Evolutionary conservation across 1,284 basidiomycete species (phyloP).

Genomic region (Cystobasidium slooffiae): DNA sequence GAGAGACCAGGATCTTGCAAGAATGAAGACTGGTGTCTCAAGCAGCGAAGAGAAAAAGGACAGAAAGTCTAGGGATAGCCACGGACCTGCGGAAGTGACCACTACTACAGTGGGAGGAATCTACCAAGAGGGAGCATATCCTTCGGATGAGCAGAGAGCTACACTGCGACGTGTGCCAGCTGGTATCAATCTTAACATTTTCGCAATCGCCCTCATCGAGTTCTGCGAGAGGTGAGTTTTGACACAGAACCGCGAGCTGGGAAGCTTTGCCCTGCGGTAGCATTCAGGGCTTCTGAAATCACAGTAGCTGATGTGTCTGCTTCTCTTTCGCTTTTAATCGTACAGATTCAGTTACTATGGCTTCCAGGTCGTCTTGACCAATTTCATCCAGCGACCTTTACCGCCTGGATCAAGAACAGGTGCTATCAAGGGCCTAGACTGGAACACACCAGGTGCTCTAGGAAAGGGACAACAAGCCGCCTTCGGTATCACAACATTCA

Average conservation of each 20-base stretch:
- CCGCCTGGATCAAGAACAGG: constrained; percentile 51
- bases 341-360: constrained; percentile 51
- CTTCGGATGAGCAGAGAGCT: constrained; percentile 32
- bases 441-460: constrained; percentile 53
- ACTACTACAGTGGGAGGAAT: not conserved
- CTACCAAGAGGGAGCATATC: constrained; percentile 17
- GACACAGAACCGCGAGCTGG: not conserved
- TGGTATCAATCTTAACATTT: constrained; percentile 24
- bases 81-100: not conserved
- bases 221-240: constrained; percentile 30
- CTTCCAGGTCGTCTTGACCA: constrained; percentile 50
- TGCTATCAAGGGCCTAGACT: constrained; percentile 54
- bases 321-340: not conserved
- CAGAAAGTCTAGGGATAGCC: not conserved
- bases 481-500: constrained; percentile 47
- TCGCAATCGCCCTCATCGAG: constrained; percentile 41
- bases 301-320: not conserved
- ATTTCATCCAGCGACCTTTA: constrained; percentile 56
- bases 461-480: constrained; percentile 63
- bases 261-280: not conserved
- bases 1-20: constrained; percentile 24
- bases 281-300: too few relatives aligned
- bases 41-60: constrained; percentile 8
- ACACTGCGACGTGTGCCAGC: constrained; percentile 39
- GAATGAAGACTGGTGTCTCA: not conserved